A percentile compares a stretch with the other conserved stretches of the same genome.
Conservation (phyloP, 768 basidiomycete genomes). For the Cystofilobasidium ferigula region DNA sequence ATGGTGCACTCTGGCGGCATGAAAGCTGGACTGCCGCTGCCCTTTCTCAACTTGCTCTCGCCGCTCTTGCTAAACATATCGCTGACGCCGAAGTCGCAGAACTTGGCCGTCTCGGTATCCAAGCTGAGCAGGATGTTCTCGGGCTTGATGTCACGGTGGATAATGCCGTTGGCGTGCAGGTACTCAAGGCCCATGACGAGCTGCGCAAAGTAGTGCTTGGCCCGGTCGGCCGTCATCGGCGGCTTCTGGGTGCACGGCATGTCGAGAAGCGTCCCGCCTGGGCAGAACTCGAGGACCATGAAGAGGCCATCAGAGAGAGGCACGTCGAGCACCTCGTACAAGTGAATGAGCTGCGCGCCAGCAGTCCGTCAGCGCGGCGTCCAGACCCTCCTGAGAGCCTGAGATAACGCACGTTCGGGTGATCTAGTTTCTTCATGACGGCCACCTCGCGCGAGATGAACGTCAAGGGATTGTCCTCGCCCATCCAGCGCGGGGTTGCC, state of each 20-base stretch:
- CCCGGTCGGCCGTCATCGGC: conserved; percentile 29
- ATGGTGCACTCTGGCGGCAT: conserved; percentile 28
- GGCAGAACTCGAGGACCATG: conserved; percentile 39
- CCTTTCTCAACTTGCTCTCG: conserved; percentile 37
- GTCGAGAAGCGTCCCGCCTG: conserved; percentile 37
- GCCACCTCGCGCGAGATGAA: conserved; percentile 35
- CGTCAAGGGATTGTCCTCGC: conserved; percentile 33
- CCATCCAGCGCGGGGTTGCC: conserved; percentile 14
- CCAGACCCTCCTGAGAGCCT: no score
- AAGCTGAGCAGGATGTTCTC: conserved; percentile 38
- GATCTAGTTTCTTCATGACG: conserved; percentile 40
- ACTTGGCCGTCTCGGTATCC: conserved; percentile 34
- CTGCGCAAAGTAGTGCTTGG: conserved; percentile 37
- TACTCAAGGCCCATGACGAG: conserved; percentile 38
- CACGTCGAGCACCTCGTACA: conserved; percentile 39
- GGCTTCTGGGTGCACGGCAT: conserved; percentile 27
- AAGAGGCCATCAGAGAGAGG: conserved; percentile 37
- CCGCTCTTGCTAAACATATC: conserved; percentile 36
- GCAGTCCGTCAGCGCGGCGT: no score
- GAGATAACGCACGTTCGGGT: conserved; percentile 34
- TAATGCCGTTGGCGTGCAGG: conserved; percentile 37
- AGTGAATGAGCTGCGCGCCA: conserved; percentile 35
- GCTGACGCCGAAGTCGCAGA: conserved; percentile 40
- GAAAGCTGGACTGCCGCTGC: conserved; percentile 39
- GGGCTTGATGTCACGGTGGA: conserved; percentile 39